Base-by-base conservation (phyloP, 1,284 basidiomycete species). In the Melanopsichium pennsylvanicum region DNA sequence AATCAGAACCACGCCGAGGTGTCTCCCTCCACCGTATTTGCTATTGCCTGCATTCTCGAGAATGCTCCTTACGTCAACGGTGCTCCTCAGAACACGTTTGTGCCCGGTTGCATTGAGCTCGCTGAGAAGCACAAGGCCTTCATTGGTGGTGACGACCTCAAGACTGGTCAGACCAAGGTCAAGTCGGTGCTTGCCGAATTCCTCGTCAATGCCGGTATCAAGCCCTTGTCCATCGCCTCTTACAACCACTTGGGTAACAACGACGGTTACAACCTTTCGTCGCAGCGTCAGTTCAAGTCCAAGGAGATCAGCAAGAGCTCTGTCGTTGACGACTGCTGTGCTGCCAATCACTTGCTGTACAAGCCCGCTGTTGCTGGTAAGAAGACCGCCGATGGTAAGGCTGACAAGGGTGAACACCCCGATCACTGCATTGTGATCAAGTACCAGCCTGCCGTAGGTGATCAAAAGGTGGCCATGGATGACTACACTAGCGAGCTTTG, bases 211-310 rank as follows among this genome's bases (percentile, higher is more conserved):
- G 93, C 94, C 9, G 95, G 95, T 72, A 97, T 97, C 87, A 97
- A 97, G 86, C 94, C 94, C 25, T 87, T 96, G 81, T 92, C 90
- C 59, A 96, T 97, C 75, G 90, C 93, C 22, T 93, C 91, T 26
- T 98, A 98, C 87, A 98, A 97, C 86, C 95, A 98, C 83, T 88
- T 98, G 47, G 95, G 96, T 34, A 97, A 97, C 87, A 97, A 97
- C 82, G 94, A 97, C 81, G 94, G 93, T 26, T 88, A 89, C 84
- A 96, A 97, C 85, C 84, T 97, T 79, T 90, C 88, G 58, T 89
- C 92, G n/a, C 91, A 75, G 52, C 93, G 83, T 67, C 94, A 97
- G 85, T 97, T 97, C 89, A 90, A 89, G 85, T 91, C 89, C 85
- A 98, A 98, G 88, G 95, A 97, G 76, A 83, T 83, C 68, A 79